phyloP scores from a whole-genome alignment of 257 asterid species.

The Paraleonurus japonicus region DNA sequence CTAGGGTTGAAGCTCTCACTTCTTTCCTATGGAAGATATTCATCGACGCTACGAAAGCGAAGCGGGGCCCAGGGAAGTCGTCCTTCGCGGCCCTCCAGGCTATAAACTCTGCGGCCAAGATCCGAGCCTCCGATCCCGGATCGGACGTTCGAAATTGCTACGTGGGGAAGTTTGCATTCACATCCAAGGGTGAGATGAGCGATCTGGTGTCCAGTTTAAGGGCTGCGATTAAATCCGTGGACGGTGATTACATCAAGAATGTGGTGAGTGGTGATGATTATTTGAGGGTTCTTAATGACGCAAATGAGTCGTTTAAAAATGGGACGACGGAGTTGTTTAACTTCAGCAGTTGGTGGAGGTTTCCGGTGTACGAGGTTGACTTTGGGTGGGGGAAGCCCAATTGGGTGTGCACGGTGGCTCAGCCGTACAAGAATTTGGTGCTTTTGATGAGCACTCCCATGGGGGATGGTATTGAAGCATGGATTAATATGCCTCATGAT shows the following conservation, averaged over 20 bases:
- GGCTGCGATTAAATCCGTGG: background rate
- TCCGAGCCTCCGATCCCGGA: background rate
- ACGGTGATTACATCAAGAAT: background rate
- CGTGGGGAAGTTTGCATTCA: background rate
- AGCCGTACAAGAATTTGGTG: background rate
- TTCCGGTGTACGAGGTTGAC: background rate
- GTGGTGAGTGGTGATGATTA: background rate
- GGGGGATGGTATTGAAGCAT: background rate
- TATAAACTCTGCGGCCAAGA: background rate
- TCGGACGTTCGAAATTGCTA: background rate
- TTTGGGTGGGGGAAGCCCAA: slow-evolving; percentile 6
- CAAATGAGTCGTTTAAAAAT: background rate
- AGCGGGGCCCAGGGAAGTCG: background rate
- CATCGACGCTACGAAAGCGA: background rate
- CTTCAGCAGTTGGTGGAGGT: slow-evolving; percentile 13
- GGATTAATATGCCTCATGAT: background rate
- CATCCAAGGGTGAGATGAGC: background rate
- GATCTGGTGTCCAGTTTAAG: background rate
- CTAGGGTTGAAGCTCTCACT: background rate
- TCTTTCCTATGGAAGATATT: background rate
- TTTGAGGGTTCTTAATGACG: background rate
- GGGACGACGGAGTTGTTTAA: background rate
- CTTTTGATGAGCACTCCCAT: background rate
- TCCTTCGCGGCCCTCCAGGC: background rate
- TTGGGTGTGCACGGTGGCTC: background rate